Base-by-base conservation (phyloP, 495 filamentous ascomycete genomes). In the Bryoglossum gracile region DNA sequence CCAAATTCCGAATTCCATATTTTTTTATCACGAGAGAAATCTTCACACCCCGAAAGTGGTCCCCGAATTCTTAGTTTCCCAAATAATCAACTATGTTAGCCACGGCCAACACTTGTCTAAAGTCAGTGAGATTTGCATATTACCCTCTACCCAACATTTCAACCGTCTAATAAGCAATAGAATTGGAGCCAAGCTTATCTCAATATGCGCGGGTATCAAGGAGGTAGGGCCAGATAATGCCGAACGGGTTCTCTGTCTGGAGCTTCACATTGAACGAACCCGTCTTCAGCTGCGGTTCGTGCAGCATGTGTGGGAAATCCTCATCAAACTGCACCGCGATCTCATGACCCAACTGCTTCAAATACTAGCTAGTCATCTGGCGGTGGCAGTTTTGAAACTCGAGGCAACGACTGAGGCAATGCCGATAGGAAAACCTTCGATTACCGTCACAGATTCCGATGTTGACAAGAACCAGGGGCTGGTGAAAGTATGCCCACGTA, bases 261-360 rank as follows among this genome's bases (percentile, higher is more conserved):
- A 60, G 32, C 50, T 17, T 19, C 24, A 53, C 43, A 65, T 59
- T 56, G 50, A 43, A 19, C 32, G 43, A 19, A 65, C 48, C 14
- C 53, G 30, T 17, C 8, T 46, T 14, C 63, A 67, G 40, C 35
- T 67, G 8, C 54, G 61, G 4, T 65, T 67, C 40, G 30, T 65
- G 13, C 35, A 50, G 24, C 41, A 46, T 11, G 54, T 67, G 13
- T 55, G 45, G 41, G 14, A 46, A 11, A 56, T 10, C 11, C 58
- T 68, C 8, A 58, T 65, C 35, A 48, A 60, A 39, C 56, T 60
- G 22, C 51, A 61, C 46, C 58, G 59, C 51, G 43, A 19, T 23
- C 56, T 60, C 9, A 62, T 66, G 36, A 56, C 11, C 35, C 46
- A 57, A n/a, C 53, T 61, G 13, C 51, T 67, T 5, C 32, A 51